phyloP scores from a whole-genome alignment of 176 grass and related monocot genomes.

The Eleusine coracana region DNA sequence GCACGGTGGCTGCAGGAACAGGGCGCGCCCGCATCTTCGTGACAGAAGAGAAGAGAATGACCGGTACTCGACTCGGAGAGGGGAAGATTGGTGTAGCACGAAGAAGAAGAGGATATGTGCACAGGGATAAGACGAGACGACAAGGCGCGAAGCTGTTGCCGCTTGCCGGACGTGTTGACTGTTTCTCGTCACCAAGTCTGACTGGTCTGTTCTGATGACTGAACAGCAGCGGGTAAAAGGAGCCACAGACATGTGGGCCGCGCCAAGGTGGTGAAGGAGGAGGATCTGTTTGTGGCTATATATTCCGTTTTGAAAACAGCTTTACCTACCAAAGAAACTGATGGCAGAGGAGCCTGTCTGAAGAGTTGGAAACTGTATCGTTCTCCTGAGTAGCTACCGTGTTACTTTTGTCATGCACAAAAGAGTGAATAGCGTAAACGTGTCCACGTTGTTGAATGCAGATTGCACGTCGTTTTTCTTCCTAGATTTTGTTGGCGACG shows the following conservation, averaged over 20 bases:
- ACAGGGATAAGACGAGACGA: not conserved
- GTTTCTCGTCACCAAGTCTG: slow-evolving; percentile 15
- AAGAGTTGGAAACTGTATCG: not conserved
- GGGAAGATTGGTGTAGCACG: not conserved
- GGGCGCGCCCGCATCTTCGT: not conserved
- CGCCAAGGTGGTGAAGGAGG: too few relatives aligned
- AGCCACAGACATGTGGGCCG: not conserved
- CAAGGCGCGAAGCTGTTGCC: not conserved
- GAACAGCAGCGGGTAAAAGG: not conserved
- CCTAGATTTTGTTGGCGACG: not conserved
- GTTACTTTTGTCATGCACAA: not conserved
- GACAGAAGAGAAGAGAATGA: not conserved
- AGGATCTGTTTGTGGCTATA: too few relatives aligned
- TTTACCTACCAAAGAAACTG: not conserved
- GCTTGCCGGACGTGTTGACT: slow-evolving; percentile 1
- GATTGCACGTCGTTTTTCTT: not conserved
- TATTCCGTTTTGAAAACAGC: not conserved
- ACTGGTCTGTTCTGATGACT: not conserved
- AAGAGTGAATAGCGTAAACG: not conserved
- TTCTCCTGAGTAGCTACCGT: not conserved
- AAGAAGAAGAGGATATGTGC: not conserved
- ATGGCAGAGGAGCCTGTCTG: not conserved
- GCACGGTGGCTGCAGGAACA: not conserved
- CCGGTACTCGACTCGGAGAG: not conserved
- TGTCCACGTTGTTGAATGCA: not conserved